Base-by-base conservation (phyloP, 306 rosid genomes). In the Cicer arietinum region DNA sequence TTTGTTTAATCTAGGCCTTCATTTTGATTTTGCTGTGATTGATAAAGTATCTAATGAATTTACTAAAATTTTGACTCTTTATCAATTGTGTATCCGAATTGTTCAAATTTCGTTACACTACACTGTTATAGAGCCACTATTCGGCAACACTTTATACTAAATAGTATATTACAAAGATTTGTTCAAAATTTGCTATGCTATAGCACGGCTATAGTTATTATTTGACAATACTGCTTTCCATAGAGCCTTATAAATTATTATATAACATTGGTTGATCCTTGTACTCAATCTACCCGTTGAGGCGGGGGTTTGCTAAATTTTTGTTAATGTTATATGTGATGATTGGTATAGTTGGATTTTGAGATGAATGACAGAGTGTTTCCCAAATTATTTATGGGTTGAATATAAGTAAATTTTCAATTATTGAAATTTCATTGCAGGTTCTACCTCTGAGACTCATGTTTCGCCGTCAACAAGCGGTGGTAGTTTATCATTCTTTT, bases 361-460 rank as follows among this genome's bases (percentile, higher is more conserved):
- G 40, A 57, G 50, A 48, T 64, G 43, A 41, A 18, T 47, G 63
- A 6, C 37, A 63, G 10, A 39, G 11, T 56, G 41, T 37, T 62
- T 58, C 11, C 60, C 53, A 45, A 53, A 16, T 70, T 51, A 2
- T 60, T 16, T 43, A 12, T n/a, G 6, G 48, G 46, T 68, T 74
- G 47, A 46, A 4, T 30, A 9, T 25, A 12, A 43, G 22, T 75
- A 17, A 57, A 65, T 25, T 73, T 65, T 12, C 11, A 13, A 9
- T 56, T 47, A 41, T 22, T 37, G 37, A 60, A 78, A 43, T 54
- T 48, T 20, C 25, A 22, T 67, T 71, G 61, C 92, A 93, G 98
- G 84, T 57, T 88, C 97, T 77, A 80, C 82, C 67, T 75, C 93
- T 8, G 83, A 58, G 76, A 35, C 47, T 76, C 88, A 83, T 65